Conservation (phyloP, 805 yeast species). For the Yarrowia bubula region DNA sequence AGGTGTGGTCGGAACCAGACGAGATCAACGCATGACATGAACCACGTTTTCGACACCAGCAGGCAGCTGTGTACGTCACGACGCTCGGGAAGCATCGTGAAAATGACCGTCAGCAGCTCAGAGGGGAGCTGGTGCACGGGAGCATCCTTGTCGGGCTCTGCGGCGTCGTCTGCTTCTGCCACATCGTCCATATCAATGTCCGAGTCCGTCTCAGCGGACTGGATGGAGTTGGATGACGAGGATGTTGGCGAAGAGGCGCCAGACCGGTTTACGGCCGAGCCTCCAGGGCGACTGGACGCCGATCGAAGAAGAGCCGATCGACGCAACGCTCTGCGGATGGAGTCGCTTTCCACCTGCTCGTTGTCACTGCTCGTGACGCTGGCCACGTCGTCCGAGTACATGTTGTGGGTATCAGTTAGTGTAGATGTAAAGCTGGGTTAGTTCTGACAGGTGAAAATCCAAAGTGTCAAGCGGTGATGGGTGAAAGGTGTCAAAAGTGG, state of each 20-base stretch:
- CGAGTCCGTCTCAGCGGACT: constrained; percentile 20
- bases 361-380: constrained; percentile 19
- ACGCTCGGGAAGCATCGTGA: constrained; percentile 25
- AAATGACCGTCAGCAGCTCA: constrained; percentile 20
- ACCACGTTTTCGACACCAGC: constrained; percentile 48
- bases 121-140: constrained; percentile 9
- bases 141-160: constrained; percentile 7
- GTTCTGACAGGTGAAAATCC: neutral
- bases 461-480: no score
- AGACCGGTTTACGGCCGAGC: neutral
- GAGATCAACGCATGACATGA: constrained; percentile 69
- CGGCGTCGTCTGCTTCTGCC: neutral
- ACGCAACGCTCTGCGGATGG: constrained; percentile 19
- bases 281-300: neutral
- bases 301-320: constrained; percentile 14
- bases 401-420: neutral
- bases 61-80: constrained; percentile 17
- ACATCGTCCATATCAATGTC: constrained; percentile 25
- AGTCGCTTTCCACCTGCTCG: constrained; percentile 19
- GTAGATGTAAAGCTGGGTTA: neutral
- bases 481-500: no score
- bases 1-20: constrained; percentile 86
- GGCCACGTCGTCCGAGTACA: constrained; percentile 20
- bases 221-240: constrained; percentile 11
- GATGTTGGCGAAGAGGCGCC: constrained; percentile 1